These are phyloP conservation scores for Didymella exigua DNA, from an alignment of 2,329 filamentous ascomycete genomes.

Conservation along the genomic window DNA sequence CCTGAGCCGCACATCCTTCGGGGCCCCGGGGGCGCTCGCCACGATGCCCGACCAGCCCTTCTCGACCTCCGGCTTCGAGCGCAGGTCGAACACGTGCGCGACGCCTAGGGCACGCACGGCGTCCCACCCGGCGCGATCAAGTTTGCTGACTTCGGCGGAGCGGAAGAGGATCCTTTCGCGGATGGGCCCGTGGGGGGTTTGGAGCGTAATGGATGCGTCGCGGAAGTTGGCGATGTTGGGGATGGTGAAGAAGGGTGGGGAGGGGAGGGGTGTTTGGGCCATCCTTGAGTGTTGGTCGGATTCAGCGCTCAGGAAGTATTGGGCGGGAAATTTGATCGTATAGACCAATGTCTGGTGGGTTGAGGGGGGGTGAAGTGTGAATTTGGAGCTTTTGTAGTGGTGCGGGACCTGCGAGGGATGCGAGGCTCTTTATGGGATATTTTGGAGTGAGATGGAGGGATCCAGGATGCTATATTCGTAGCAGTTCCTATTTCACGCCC, in stretches of 20 bases:
- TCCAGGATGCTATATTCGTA: too few species aligned
- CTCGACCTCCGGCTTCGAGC: conserved; percentile 65
- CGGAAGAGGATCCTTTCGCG: conserved; percentile 66
- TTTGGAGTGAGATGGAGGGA: too few species aligned
- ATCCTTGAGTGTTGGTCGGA: not conserved
- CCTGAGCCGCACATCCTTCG: conserved; percentile 39
- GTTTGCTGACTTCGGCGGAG: conserved; percentile 65
- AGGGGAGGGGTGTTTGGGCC: conserved; percentile 6
- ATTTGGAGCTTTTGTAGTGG: too few species aligned
- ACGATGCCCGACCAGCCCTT: conserved; percentile 35
- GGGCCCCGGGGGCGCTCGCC: conserved; percentile 38
- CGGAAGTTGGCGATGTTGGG: conserved; percentile 46
- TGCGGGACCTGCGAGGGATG: too few species aligned
- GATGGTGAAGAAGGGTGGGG: conserved; percentile 44
- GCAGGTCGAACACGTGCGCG: conserved; percentile 70
- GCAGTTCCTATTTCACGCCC: too few species aligned
- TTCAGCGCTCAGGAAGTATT: too few species aligned
- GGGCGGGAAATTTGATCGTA: too few species aligned
- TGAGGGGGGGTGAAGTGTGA: too few species aligned
- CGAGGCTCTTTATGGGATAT: too few species aligned
- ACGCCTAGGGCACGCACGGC: conserved; percentile 59
- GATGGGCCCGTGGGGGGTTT: conserved; percentile 49
- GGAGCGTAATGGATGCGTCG: conserved; percentile 36
- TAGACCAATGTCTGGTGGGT: too few species aligned
- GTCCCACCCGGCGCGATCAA: conserved; percentile 29